A percentile compares a stretch with the other conserved stretches of the same genome.
These are phyloP conservation scores for Gymnopus androsaceus DNA, from an alignment of 1,284 basidiomycete species.

Conservation along the genomic window DNA sequence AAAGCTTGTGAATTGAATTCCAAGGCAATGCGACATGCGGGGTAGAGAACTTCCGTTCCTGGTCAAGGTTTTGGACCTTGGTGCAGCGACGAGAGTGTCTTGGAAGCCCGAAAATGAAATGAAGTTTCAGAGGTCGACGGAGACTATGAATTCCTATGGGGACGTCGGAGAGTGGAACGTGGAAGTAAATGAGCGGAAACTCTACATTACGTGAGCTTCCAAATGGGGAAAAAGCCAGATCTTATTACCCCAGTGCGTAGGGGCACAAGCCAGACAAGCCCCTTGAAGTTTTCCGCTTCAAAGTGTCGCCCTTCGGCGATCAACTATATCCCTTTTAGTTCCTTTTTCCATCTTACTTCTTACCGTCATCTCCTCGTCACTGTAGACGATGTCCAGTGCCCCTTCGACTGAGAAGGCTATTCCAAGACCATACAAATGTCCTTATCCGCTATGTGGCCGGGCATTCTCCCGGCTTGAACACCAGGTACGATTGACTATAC, in stretches of 20 bases:
- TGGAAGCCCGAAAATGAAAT: background rate
- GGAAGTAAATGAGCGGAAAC: too few species aligned
- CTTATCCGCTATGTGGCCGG: slow-evolving; percentile 86
- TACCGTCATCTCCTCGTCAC: background rate
- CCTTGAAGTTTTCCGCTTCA: too few species aligned
- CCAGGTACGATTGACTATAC: slow-evolving; percentile 60
- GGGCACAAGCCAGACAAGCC: too few species aligned
- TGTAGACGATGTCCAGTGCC: background rate
- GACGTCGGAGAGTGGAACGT: too few species aligned
- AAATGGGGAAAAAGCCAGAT: too few species aligned
- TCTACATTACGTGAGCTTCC: too few species aligned
- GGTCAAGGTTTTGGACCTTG: background rate
- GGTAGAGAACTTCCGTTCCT: background rate
- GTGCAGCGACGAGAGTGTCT: background rate
- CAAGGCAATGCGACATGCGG: too few species aligned
- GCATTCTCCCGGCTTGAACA: slow-evolving; percentile 93
- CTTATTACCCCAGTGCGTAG: too few species aligned
- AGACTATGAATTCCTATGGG: too few species aligned
- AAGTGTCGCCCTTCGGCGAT: too few species aligned
- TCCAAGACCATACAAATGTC: slow-evolving; percentile 92
- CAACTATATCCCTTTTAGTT: background rate
- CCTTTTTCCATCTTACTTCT: background rate
- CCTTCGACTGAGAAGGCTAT: slow-evolving; percentile 49
- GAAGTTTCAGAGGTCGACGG: too few species aligned
- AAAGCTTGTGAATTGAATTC: too few species aligned